Conservation (phyloP, 257 asterid genomes). For the Leptodermis oblonga region DNA sequence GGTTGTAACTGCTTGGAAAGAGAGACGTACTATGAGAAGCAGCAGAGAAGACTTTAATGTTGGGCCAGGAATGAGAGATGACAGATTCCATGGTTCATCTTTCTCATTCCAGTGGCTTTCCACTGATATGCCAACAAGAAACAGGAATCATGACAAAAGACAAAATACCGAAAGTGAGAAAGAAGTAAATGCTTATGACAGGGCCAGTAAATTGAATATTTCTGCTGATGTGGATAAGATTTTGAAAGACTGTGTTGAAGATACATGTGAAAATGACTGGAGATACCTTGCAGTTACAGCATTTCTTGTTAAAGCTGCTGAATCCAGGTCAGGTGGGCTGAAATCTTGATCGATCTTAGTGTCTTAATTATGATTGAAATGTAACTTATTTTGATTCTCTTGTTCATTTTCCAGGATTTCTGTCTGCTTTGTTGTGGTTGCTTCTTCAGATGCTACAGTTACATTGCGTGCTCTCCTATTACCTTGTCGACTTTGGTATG, state of each 20-base stretch:
- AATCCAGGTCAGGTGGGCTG: constrained; percentile 57
- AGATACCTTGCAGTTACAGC: constrained; percentile 94
- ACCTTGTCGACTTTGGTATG: constrained; percentile 79
- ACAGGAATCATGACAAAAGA: constrained; percentile 34
- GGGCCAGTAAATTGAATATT: constrained; percentile 30
- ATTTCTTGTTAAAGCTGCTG: constrained; percentile 68
- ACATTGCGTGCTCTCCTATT: constrained; percentile 82
- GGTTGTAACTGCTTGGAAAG: constrained; percentile 94
- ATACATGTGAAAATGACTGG: constrained; percentile 78
- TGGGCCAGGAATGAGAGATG: constrained; percentile 27
- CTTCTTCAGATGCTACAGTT: constrained; percentile 94
- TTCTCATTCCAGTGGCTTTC: constrained; percentile 91
- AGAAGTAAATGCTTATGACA: constrained; percentile 28
- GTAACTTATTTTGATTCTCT: constrained; percentile 10
- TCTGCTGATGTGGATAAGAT: constrained; percentile 28
- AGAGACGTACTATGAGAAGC: constrained; percentile 29
- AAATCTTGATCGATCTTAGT: constrained; percentile 6
- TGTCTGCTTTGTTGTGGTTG: constrained; percentile 73
- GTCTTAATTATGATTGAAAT: constrained; percentile 4
- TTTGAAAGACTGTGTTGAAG: constrained; percentile 39
- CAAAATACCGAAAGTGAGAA: constrained; percentile 33
- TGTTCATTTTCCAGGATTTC: constrained; percentile 53
- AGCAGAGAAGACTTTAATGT: constrained; percentile 26
- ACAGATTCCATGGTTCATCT: constrained; percentile 30
- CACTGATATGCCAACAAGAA: constrained; percentile 77